Percentiles rank a stretch among this genome's conserved stretches.
phyloP scores from a whole-genome alignment of 129 eudicot species.

The Pseudognaphalium luteoalbum region DNA sequence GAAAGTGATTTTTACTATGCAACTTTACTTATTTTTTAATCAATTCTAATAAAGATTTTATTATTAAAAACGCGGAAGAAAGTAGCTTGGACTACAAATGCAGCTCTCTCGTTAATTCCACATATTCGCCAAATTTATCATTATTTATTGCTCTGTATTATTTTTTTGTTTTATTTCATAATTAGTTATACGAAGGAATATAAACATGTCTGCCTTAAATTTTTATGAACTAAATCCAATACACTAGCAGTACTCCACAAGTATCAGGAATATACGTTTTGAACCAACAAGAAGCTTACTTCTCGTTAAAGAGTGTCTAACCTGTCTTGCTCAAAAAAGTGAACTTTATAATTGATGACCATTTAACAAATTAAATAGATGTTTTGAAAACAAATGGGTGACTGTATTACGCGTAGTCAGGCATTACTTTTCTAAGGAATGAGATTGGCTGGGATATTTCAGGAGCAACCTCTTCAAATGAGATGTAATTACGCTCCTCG shows the following conservation, averaged over 20 bases:
- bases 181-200: no score
- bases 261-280: not conserved
- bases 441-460: constrained; percentile 70
- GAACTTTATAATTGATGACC: not conserved
- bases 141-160: no score
- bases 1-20: no score
- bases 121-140: no score
- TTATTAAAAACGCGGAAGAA: no score
- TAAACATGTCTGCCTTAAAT: no score
- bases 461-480: constrained; percentile 79
- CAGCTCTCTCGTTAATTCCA: no score
- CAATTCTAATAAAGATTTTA: no score
- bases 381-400: not conserved
- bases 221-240: not conserved
- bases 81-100: no score
- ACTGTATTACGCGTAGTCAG: constrained; percentile 53
- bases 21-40: no score
- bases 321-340: not conserved
- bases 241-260: not conserved
- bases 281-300: not conserved
- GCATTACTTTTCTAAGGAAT: constrained; percentile 83
- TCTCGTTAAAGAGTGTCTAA: not conserved
- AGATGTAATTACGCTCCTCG: constrained; percentile 67
- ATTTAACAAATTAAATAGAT: not conserved
- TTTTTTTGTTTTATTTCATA: no score